Percentiles rank a stretch among this genome's conserved stretches.
These are phyloP conservation scores for Mimosa bimucronata DNA, from an alignment of 306 rosid genomes.

Conservation along the genomic window DNA sequence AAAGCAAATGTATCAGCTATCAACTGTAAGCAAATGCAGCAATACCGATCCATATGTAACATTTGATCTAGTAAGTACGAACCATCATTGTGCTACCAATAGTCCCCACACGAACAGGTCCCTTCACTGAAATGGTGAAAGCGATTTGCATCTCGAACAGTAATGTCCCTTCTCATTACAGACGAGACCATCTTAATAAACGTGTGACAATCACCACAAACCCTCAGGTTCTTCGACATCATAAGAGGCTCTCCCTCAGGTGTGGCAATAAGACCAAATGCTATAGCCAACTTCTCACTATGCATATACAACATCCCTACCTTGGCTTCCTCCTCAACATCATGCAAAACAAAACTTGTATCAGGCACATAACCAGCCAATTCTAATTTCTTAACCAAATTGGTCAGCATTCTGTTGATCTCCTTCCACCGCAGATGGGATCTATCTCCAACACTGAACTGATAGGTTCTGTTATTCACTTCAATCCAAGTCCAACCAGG, in stretches of 20 bases:
- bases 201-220: constrained; percentile 86
- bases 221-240: constrained; percentile 76
- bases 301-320: constrained; percentile 63
- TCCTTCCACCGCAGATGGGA: constrained; percentile 65
- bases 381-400: constrained; percentile 59
- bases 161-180: constrained; percentile 52
- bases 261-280: constrained; percentile 68
- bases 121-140: constrained; percentile 82
- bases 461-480: constrained; percentile 54
- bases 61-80: not conserved
- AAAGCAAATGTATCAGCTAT: not conserved
- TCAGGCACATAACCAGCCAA: constrained; percentile 69
- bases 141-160: constrained; percentile 69
- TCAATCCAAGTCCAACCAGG: constrained; percentile 87
- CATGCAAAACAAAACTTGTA: constrained; percentile 71
- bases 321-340: constrained; percentile 81
- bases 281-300: constrained; percentile 79
- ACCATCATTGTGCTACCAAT: constrained; percentile 54
- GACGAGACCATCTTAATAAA: constrained; percentile 71
- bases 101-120: constrained; percentile 73
- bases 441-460: constrained; percentile 68
- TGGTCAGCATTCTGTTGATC: constrained; percentile 54
- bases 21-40: not conserved
- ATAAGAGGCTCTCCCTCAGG: constrained; percentile 57
- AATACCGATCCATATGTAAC: constrained; percentile 9